Conservation (phyloP, 495 filamentous ascomycete species). For the Aspergillus avenaceus region DNA sequence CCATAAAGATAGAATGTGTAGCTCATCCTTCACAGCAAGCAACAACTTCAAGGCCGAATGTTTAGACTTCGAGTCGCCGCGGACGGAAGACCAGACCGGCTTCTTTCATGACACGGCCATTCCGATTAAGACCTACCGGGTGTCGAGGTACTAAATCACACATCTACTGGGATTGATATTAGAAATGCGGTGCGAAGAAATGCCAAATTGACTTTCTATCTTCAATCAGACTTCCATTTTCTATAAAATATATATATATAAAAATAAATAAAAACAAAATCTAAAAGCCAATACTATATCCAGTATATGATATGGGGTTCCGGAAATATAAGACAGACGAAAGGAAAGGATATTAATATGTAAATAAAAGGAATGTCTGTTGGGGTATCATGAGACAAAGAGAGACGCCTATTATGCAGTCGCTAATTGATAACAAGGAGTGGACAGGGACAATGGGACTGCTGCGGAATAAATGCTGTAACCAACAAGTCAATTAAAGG, state of each 20-base stretch:
- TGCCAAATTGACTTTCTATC: background rate
- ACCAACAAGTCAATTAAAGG: too few species aligned
- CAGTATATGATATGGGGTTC: background rate
- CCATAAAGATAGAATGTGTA: background rate
- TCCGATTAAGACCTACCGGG: slow-evolving; percentile 44
- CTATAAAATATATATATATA: slow-evolving; percentile 1
- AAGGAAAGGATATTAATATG: background rate
- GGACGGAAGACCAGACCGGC: slow-evolving; percentile 46
- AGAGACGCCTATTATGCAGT: background rate
- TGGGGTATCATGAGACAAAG: background rate
- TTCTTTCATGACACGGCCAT: slow-evolving; percentile 54
- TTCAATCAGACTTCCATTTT: background rate
- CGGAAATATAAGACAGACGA: background rate
- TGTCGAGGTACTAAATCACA: slow-evolving; percentile 20
- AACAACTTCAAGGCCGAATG: slow-evolving; percentile 35
- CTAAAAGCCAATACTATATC: background rate
- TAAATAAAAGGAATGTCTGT: background rate
- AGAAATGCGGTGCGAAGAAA: too few species aligned
- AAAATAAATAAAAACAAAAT: too few species aligned
- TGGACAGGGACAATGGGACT: background rate
- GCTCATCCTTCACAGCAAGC: slow-evolving; percentile 6
- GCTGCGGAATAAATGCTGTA: too few species aligned
- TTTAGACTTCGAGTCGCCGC: slow-evolving; percentile 39
- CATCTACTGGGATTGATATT: too few species aligned
- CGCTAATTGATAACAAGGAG: background rate